These are phyloP conservation scores for Raphanus hybrid DNA, from an alignment of 441 rosid genomes.

Conservation along the genomic window DNA sequence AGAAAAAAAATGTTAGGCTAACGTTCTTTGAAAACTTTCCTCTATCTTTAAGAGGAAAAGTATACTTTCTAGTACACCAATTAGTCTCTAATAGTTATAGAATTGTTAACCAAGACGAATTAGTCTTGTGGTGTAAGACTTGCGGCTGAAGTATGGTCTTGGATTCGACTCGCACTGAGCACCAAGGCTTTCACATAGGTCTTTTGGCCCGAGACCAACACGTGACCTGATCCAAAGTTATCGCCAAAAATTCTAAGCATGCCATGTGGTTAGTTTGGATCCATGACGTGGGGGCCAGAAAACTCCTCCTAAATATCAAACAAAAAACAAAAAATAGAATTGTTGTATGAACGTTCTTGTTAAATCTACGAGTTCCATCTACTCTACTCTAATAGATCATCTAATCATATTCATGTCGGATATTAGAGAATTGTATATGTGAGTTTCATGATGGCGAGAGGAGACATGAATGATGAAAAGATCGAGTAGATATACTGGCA, in stretches of 20 bases:
- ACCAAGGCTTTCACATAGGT: no score
- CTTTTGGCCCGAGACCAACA: no score
- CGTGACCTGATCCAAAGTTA: no score
- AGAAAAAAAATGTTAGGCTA: neutral
- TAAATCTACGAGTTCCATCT: constrained; percentile 14
- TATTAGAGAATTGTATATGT: constrained; percentile 15
- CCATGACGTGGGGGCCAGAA: no score
- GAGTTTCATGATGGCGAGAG: constrained; percentile 15
- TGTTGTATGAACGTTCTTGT: neutral
- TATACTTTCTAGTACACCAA: neutral
- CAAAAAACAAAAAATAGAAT: no score
- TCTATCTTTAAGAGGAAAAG: neutral
- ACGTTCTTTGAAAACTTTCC: neutral
- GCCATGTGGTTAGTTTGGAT: no score
- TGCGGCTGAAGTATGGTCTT: no score
- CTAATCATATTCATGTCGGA: constrained; percentile 14
- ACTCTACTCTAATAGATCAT: neutral
- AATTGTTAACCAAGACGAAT: no score
- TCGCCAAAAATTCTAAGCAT: no score
- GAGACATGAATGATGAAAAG: constrained; percentile 34
- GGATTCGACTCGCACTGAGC: no score
- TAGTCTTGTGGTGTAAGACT: no score
- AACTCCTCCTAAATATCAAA: no score
- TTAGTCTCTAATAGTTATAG: neutral
- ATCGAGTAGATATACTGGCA: constrained; percentile 16